Percentiles rank a stretch among this genome's conserved stretches.
phyloP scores from a whole-genome alignment of 2,329 filamentous ascomycete genomes.

The Verticillium tricorpus region DNA sequence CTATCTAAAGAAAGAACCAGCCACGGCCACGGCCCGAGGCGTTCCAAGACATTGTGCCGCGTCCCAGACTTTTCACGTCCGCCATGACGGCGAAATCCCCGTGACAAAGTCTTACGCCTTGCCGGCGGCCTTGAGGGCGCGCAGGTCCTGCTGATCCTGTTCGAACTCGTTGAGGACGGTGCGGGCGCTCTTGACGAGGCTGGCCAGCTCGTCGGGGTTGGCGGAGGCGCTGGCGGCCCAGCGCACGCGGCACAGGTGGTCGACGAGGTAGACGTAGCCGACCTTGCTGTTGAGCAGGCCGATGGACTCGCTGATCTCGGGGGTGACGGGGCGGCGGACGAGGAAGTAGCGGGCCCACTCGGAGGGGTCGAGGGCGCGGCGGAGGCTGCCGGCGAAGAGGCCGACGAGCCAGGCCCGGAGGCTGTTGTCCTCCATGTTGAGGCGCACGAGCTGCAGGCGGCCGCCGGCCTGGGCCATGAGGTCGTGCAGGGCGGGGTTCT shows the following conservation, averaged over 20 bases:
- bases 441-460: constrained; percentile 65
- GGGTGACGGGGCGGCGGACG: constrained; percentile 52
- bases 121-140: neutral
- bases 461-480: constrained; percentile 50
- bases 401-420: constrained; percentile 58
- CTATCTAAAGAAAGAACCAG: constrained; percentile 1
- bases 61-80: neutral
- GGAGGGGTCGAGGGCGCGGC: constrained; percentile 41
- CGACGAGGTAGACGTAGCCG: constrained; percentile 88
- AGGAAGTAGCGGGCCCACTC: constrained; percentile 60
- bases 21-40: neutral
- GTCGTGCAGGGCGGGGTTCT: constrained; percentile 66
- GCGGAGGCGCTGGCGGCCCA: constrained; percentile 84
- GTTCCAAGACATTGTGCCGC: neutral
- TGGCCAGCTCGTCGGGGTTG: constrained; percentile 60
- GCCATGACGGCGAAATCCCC: too few relatives aligned
- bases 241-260: constrained; percentile 80
- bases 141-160: constrained; percentile 23
- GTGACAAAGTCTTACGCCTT: neutral
- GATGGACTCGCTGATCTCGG: constrained; percentile 58
- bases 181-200: constrained; percentile 59
- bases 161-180: constrained; percentile 57
- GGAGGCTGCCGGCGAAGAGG: constrained; percentile 50
- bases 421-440: constrained; percentile 83
- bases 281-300: constrained; percentile 84